phyloP scores from a whole-genome alignment of 495 filamentous ascomycete species.

The Letharia columbiana region DNA sequence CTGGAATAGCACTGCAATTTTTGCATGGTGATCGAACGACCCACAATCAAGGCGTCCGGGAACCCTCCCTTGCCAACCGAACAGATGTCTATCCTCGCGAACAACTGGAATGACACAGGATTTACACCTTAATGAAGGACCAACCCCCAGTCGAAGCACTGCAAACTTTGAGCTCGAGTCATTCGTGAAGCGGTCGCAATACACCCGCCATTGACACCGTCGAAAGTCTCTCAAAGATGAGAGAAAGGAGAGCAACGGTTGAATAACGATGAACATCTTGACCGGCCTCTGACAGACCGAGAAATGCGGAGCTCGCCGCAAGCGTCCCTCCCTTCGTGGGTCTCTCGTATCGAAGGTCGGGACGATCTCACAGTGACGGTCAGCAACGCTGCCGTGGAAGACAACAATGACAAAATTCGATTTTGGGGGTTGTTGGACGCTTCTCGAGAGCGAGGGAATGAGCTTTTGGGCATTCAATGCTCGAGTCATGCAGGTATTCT shows the following conservation, averaged over 20 bases:
- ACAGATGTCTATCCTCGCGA: background rate
- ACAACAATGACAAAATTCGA: background rate
- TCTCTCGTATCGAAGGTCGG: background rate
- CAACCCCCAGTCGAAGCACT: background rate
- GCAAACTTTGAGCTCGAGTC: background rate
- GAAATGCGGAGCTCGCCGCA: background rate
- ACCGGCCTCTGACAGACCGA: background rate
- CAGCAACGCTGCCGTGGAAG: background rate
- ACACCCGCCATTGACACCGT: background rate
- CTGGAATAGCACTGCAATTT: background rate
- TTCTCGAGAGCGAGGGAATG: background rate
- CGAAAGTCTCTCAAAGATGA: background rate
- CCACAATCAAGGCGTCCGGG: background rate
- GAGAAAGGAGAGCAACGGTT: background rate
- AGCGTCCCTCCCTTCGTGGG: too few species aligned
- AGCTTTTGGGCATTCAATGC: background rate
- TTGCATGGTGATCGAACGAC: background rate
- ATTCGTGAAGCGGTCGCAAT: background rate
- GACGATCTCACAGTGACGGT: background rate
- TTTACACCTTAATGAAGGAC: background rate
- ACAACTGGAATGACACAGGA: background rate
- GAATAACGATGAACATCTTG: background rate
- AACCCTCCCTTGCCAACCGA: background rate
- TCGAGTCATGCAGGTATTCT: too few species aligned
- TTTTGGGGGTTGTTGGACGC: background rate